phyloP scores from a whole-genome alignment of 2,329 filamentous ascomycete species.

The Aureobasidium sp. region DNA sequence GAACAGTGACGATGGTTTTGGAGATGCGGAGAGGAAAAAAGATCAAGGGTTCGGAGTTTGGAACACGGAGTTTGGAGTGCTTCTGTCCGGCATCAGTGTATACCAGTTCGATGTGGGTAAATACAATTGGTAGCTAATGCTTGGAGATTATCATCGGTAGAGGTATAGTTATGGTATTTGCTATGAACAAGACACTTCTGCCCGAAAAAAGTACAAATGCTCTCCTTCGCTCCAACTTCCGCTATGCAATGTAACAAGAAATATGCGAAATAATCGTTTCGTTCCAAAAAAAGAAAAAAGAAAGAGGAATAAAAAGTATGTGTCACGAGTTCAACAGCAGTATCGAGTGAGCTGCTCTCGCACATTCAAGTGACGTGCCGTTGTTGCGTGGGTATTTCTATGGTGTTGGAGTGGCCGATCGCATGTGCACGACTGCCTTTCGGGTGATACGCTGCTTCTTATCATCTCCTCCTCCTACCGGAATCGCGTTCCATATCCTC shows the following conservation, averaged over 20 bases:
- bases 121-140: too few relatives aligned
- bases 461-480: not conserved
- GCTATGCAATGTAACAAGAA: not conserved
- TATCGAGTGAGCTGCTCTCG: not conserved
- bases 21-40: not conserved
- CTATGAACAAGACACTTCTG: too few relatives aligned
- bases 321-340: not conserved
- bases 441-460: not conserved
- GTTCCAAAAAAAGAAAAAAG: not conserved
- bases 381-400: not conserved
- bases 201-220: not conserved
- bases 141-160: too few relatives aligned
- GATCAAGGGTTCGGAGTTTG: not conserved
- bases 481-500: conserved; percentile 33
- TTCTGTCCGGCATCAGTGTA: not conserved
- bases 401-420: not conserved
- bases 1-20: not conserved
- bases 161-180: too few relatives aligned
- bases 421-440: not conserved
- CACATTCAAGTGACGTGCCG: not conserved
- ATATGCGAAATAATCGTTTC: not conserved
- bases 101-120: not conserved
- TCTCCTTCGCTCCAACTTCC: not conserved
- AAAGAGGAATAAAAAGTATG: too few relatives aligned
- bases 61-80: not conserved